These are phyloP conservation scores for Aspergillus novofumigatus DNA, from an alignment of 2,329 filamentous ascomycete genomes.

Conservation along the genomic window DNA sequence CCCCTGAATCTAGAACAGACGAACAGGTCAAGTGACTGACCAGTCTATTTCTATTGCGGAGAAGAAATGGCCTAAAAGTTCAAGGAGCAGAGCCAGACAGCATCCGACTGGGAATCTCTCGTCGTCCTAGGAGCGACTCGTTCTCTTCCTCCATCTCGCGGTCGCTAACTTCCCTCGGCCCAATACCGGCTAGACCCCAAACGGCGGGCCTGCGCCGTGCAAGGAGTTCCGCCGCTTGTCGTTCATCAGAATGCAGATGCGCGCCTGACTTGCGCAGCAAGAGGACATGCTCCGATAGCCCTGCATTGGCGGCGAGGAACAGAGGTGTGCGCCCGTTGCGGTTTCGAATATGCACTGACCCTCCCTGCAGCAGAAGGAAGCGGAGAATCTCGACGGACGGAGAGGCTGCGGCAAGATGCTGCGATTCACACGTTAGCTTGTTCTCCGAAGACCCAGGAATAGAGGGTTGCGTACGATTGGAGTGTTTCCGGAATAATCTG, in stretches of 20 bases:
- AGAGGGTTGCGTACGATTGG: constrained; percentile 35
- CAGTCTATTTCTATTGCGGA: background rate
- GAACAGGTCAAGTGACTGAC: background rate
- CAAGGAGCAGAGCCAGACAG: constrained; percentile 27
- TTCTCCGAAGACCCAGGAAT: background rate
- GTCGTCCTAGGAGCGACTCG: constrained; percentile 6
- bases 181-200: constrained; percentile 43
- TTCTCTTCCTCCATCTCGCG: constrained; percentile 20
- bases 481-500: constrained; percentile 80
- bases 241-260: constrained; percentile 57
- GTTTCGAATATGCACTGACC: constrained; percentile 58
- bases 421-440: background rate
- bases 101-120: constrained; percentile 9
- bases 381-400: constrained; percentile 53
- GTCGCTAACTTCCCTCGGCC: constrained; percentile 22
- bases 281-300: constrained; percentile 51
- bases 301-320: constrained; percentile 56
- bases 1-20: background rate
- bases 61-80: background rate
- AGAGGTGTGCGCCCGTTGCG: constrained; percentile 55
- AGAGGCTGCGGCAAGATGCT: constrained; percentile 57
- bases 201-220: constrained; percentile 39
- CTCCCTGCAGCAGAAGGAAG: constrained; percentile 53
- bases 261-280: constrained; percentile 54
- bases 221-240: constrained; percentile 49